phyloP scores from a whole-genome alignment of 495 filamentous ascomycete species.

The Cairneyella variabilis region DNA sequence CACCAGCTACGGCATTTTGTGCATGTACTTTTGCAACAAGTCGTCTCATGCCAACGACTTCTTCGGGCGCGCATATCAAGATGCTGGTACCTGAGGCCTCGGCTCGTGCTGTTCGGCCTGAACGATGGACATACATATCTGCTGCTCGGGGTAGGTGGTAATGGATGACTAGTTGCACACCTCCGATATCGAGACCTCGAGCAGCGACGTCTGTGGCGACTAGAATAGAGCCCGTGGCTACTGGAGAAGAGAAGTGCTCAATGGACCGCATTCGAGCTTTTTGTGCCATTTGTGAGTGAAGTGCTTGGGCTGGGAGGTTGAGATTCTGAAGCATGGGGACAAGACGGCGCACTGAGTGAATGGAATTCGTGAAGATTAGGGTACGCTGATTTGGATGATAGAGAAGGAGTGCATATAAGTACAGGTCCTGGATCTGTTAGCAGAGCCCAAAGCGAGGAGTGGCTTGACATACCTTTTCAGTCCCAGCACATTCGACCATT shows the following conservation, averaged over 20 bases:
- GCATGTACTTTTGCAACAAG: slow-evolving; percentile 73
- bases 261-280: slow-evolving; percentile 93
- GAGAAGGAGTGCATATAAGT: slow-evolving; percentile 83
- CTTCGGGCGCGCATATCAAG: slow-evolving; percentile 85
- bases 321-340: slow-evolving; percentile 82
- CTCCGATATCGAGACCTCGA: slow-evolving; percentile 90
- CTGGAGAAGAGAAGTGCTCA: slow-evolving; percentile 75
- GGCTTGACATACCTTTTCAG: slow-evolving; percentile 67
- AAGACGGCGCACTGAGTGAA: slow-evolving; percentile 84
- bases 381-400: slow-evolving; percentile 75
- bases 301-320: slow-evolving; percentile 66
- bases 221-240: slow-evolving; percentile 62
- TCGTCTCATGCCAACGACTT: slow-evolving; percentile 76
- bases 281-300: slow-evolving; percentile 94
- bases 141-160: slow-evolving; percentile 93
- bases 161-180: slow-evolving; percentile 82
- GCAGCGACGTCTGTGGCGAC: slow-evolving; percentile 95
- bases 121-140: slow-evolving; percentile 92
- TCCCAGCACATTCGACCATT: slow-evolving; percentile 83
- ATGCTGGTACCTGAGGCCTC: slow-evolving; percentile 72
- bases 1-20: slow-evolving; percentile 25
- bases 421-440: slow-evolving; percentile 63
- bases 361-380: slow-evolving; percentile 92
- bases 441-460: neutral
- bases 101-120: slow-evolving; percentile 89